These are phyloP conservation scores for Sextonia rubra DNA, from an alignment of 164 flowering plant genomes.

Conservation along the genomic window DNA sequence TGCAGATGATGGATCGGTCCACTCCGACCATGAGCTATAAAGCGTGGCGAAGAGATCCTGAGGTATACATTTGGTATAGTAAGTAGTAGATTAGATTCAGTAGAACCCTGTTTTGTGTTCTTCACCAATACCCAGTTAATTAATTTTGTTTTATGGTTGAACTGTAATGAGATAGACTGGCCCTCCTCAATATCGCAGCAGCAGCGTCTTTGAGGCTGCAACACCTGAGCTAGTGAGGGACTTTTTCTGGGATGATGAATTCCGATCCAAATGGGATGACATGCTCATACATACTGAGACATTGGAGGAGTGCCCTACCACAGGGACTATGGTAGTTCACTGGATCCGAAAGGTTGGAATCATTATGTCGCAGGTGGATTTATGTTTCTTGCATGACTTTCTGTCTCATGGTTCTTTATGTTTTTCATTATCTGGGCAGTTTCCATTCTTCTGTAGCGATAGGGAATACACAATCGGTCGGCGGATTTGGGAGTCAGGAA, in stretches of 20 bases:
- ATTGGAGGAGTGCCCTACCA: conserved; percentile 6
- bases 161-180: conserved; percentile 39
- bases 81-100: too few relatives aligned
- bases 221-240: conserved; percentile 65
- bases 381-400: conserved; percentile 3
- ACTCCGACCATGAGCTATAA: conserved; percentile 61
- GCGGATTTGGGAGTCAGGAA: conserved; percentile 53
- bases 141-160: neutral
- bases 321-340: conserved; percentile 8
- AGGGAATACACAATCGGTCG: conserved; percentile 63
- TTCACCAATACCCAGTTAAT: too few relatives aligned
- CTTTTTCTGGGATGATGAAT: conserved; percentile 80
- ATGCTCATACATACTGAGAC: conserved; percentile 35
- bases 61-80: conserved; percentile 30
- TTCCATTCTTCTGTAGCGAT: conserved; percentile 70
- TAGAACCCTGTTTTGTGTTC: too few relatives aligned
- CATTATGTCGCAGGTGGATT: neutral
- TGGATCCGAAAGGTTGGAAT: conserved; percentile 11
- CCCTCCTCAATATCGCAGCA: conserved; percentile 65
- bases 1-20: conserved; percentile 72
- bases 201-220: conserved; percentile 61
- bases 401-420: neutral
- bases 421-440: conserved; percentile 28
- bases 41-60: conserved; percentile 79
- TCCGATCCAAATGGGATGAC: conserved; percentile 65